These are phyloP conservation scores for Pseudogymnoascus verrucosus DNA, from an alignment of 2,329 filamentous ascomycete species.

Conservation along the genomic window DNA sequence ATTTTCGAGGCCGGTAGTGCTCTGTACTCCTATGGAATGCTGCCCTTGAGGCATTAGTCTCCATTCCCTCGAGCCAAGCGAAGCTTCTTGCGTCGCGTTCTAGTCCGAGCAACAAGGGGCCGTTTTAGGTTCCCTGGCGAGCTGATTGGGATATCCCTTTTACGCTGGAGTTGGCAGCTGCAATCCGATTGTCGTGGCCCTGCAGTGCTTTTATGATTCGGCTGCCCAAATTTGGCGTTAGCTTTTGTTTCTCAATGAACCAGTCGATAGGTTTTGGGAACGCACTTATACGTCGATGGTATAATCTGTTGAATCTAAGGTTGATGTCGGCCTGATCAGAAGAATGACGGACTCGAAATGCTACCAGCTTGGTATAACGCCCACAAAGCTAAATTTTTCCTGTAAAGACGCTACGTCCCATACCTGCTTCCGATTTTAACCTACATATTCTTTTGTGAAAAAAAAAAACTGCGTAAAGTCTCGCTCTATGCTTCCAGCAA, in stretches of 20 bases:
- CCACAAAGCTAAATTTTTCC: too few relatives aligned
- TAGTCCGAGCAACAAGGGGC: neutral
- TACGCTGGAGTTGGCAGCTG: neutral
- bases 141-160: neutral
- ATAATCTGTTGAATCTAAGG: constrained; percentile 14
- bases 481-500: too few relatives aligned
- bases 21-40: too few relatives aligned
- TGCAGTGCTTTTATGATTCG: constrained; percentile 12
- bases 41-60: too few relatives aligned
- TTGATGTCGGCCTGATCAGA: constrained; percentile 16
- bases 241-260: constrained; percentile 13
- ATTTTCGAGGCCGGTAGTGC: too few relatives aligned
- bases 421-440: too few relatives aligned
- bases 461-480: too few relatives aligned
- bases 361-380: constrained; percentile 16
- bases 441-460: too few relatives aligned
- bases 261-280: constrained; percentile 13
- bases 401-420: too few relatives aligned
- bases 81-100: neutral
- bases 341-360: constrained; percentile 17
- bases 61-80: neutral
- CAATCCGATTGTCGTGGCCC: neutral
- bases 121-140: neutral
- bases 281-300: constrained; percentile 18
- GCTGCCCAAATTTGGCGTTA: constrained; percentile 16